A percentile compares a stretch with the other conserved stretches of the same genome.
Conservation (phyloP, 2,329 filamentous ascomycete genomes). For the Ceratocystis huliohia region DNA sequence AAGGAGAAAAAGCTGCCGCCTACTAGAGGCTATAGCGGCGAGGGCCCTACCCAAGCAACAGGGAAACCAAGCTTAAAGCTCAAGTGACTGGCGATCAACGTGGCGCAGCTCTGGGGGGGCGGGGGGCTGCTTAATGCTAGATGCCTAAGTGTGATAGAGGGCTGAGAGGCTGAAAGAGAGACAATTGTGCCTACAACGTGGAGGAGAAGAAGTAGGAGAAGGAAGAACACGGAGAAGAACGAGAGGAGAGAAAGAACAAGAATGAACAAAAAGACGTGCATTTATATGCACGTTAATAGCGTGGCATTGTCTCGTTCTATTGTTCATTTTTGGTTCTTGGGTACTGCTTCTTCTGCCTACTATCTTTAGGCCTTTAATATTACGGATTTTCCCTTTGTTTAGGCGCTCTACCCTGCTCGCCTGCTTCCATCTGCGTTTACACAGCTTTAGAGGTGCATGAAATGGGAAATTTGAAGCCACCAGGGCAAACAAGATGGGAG, state of each 20-base stretch:
- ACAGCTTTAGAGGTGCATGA: too few species aligned
- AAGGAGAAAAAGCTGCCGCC: background rate
- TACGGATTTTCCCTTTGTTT: too few species aligned
- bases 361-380: too few species aligned
- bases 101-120: constrained; percentile 6
- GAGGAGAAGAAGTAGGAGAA: background rate
- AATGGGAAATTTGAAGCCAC: too few species aligned
- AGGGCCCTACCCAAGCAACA: background rate
- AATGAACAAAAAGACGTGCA: background rate
- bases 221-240: background rate
- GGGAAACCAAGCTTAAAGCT: background rate
- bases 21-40: background rate
- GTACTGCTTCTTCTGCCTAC: background rate
- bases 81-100: constrained; percentile 3
- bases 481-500: too few species aligned
- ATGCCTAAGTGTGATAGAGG: background rate
- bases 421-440: too few species aligned
- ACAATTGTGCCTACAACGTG: background rate
- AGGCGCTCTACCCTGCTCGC: too few species aligned
- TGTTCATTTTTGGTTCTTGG: background rate
- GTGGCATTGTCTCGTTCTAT: background rate
- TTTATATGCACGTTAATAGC: too few species aligned
- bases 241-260: background rate
- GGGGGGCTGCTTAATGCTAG: background rate
- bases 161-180: too few species aligned